Evolutionary conservation across 2,329 filamentous ascomycete genomes (phyloP), one percentile per base, ranked within the genome.

Genomic region (Trichoderma atroviride): DNA sequence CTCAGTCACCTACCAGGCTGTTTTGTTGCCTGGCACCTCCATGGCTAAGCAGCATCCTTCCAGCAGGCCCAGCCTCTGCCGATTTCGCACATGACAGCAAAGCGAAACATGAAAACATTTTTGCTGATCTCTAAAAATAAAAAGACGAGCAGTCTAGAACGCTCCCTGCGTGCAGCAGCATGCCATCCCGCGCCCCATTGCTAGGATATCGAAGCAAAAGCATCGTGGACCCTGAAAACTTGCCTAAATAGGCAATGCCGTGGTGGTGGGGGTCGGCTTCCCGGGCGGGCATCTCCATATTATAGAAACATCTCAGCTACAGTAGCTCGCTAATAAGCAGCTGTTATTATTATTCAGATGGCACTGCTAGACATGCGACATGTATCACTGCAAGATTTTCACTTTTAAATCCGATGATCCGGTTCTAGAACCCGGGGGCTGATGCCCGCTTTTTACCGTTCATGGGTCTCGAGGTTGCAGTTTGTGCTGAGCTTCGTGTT

Each of bases 191-290:
- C 13, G 27, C 24, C 50, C 52, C 29, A 31, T 5, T 7, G 27
- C 29, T 7, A 24, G 29, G 33, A n/a, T 13, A 37, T 31, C 40
- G 16, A 19, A 58, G 9, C 0, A 58, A 58, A 24, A 33, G 29
- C 59, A 68, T 69, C 69, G 71, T 72, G 71, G 69, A 72, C 60
- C 55, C 69, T 65, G 59, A 62, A 70, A 43, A 61, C 16, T 72
- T 70, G 29, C 71, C 70, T 64, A 59, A 69, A 69, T 66, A 40
- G 70, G 71, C 57, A 72, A 72, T 59, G 67, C 71, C 55, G 69
- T 71, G 69, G 52, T 57, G 63, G 63, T 43, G 52, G 62, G 62
- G n/a, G n/a, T 22, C 14, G 11, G 4, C n/a, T 11, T 50, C 9
- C 47, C 47, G 19, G 40, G 19, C 19, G 40, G 40, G 19, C 19